Conservation (phyloP, 352 stramenopile genomes). For the Pythium folliculosum region DNA sequence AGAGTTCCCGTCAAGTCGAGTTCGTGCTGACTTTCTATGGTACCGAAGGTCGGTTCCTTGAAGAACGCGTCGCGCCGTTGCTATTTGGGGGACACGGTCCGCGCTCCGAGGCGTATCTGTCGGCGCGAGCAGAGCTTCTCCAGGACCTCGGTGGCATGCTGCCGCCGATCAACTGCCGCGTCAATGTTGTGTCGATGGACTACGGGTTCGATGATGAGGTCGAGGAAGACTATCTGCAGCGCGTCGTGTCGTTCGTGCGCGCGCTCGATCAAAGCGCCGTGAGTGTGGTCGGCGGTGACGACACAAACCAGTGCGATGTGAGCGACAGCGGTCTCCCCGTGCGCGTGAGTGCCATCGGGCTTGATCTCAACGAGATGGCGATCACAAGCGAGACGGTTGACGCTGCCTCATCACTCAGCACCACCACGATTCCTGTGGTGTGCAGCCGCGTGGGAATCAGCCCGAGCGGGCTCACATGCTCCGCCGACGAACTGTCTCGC, state of each 20-base stretch:
- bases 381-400: conserved; percentile 1
- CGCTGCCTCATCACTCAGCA: background rate
- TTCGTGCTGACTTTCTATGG: conserved; percentile 27
- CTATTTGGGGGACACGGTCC: conserved; percentile 1
- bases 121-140: conserved; percentile 5
- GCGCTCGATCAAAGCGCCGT: background rate
- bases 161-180: conserved; percentile 8
- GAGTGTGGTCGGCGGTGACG: background rate
- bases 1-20: background rate
- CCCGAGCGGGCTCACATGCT: background rate
- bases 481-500: conserved; percentile 4
- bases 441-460: conserved; percentile 15
- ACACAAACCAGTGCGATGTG: background rate
- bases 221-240: conserved; percentile 20
- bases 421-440: background rate
- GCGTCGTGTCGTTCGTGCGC: conserved; percentile 18
- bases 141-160: background rate
- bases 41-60: conserved; percentile 13
- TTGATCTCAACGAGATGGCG: conserved; percentile 22
- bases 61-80: conserved; percentile 9
- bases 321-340: background rate
- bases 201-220: conserved; percentile 13
- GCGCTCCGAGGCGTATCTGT: conserved; percentile 1
- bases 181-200: conserved; percentile 23
- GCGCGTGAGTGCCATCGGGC: background rate